Percentiles rank a stretch among this genome's conserved stretches.
These are phyloP conservation scores for Entonaema liquescens DNA, from an alignment of 495 filamentous ascomycete genomes.

Conservation along the genomic window DNA sequence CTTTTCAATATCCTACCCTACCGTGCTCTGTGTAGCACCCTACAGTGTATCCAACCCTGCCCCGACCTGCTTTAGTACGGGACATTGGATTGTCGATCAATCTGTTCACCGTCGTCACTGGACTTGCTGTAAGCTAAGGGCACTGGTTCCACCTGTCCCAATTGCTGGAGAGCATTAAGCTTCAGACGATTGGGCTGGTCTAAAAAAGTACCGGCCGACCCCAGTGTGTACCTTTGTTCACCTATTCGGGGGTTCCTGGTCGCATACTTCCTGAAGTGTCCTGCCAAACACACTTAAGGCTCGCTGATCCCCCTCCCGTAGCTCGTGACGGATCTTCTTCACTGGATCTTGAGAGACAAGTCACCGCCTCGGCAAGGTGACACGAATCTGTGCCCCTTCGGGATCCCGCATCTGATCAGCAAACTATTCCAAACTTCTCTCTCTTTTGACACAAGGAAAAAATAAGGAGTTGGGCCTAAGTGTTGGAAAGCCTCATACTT, in stretches of 20 bases:
- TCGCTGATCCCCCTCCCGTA: constrained; percentile 75
- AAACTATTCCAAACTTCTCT: constrained; percentile 46
- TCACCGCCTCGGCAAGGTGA: constrained; percentile 48
- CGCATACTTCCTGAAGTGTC: constrained; percentile 48
- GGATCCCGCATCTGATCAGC: constrained; percentile 64
- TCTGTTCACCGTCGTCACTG: constrained; percentile 57
- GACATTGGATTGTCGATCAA: constrained; percentile 57
- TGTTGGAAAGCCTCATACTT: constrained; percentile 46
- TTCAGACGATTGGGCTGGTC: constrained; percentile 51
- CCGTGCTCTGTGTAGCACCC: constrained; percentile 41
- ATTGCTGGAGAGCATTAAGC: constrained; percentile 55
- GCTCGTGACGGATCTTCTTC: constrained; percentile 56
- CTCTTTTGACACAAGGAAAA: constrained; percentile 33
- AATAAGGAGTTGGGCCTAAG: constrained; percentile 20
- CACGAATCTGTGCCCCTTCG: constrained; percentile 51
- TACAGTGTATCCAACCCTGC: constrained; percentile 43
- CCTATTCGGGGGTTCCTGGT: constrained; percentile 47
- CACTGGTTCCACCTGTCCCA: constrained; percentile 54
- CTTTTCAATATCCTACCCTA: constrained; percentile 49
- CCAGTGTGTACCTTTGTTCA: constrained; percentile 44
- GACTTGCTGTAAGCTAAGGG: constrained; percentile 47
- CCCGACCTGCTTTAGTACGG: constrained; percentile 47
- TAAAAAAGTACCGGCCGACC: constrained; percentile 53
- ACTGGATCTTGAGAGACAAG: constrained; percentile 48
- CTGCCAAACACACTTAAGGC: constrained; percentile 72